Conservation (phyloP, 768 basidiomycete genomes). For the Mycena maculata region DNA sequence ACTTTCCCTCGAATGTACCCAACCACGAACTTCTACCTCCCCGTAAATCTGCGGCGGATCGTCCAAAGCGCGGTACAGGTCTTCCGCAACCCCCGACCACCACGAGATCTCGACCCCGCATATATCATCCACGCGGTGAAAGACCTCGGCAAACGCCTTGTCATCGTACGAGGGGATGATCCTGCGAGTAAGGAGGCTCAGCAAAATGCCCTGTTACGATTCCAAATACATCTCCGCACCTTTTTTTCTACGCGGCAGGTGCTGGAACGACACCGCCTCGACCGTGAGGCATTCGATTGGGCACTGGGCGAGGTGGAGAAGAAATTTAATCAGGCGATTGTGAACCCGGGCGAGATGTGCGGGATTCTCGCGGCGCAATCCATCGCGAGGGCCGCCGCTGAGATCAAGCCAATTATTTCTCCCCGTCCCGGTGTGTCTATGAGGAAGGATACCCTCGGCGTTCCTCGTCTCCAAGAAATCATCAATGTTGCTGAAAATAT, state of each 20-base stretch:
- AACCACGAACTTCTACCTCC: conserved; percentile 83
- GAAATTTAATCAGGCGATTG: conserved; percentile 94
- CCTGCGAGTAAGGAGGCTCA: conserved; percentile 80
- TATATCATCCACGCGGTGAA: conserved; percentile 87
- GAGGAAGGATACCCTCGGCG: conserved; percentile 99
- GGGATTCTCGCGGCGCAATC: conserved; percentile 98
- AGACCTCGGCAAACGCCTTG: conserved; percentile 78
- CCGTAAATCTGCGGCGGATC: conserved; percentile 95
- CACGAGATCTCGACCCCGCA: conserved; percentile 89
- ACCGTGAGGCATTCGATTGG: conserved; percentile 97
- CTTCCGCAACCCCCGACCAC: conserved; percentile 94
- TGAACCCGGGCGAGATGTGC: conserved; percentile 98
- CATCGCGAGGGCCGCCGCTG: conserved; percentile 98
- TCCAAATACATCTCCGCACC: conserved; percentile 93
- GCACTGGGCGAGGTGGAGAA: conserved; percentile 95
- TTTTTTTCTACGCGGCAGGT: conserved; percentile 90
- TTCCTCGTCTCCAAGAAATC: conserved; percentile 98
- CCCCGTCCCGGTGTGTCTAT: conserved; percentile 99
- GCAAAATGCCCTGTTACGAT: conserved; percentile 88
- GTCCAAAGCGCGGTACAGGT: conserved; percentile 96
- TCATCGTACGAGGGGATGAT: conserved; percentile 92
- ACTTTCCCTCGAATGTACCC: conserved; percentile 85
- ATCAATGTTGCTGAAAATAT: conserved; percentile 99
- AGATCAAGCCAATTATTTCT: conserved; percentile 99
- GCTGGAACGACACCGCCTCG: conserved; percentile 88